A percentile compares a stretch with the other conserved stretches of the same genome.
Evolutionary conservation across 192 early-diverging fungal genomes (phyloP).

Genomic region (Linnemannia zychae): DNA sequence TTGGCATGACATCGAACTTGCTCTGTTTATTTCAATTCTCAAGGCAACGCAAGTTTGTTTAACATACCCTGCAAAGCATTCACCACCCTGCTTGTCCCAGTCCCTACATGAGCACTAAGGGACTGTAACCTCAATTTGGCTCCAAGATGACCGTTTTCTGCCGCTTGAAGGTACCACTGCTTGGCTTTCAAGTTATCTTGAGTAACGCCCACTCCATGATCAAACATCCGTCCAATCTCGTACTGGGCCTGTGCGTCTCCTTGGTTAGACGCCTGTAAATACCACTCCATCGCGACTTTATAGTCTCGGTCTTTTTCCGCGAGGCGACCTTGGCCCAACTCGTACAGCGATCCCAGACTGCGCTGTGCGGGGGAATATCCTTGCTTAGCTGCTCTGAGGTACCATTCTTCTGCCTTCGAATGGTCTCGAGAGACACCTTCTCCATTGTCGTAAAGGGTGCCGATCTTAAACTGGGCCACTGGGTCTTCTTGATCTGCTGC

Average conservation of each 20-base stretch:
- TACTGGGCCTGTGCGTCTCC: neutral
- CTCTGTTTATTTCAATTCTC: too few species aligned
- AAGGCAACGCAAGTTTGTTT: neutral
- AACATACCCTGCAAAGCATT: neutral
- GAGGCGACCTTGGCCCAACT: neutral
- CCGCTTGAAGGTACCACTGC: neutral
- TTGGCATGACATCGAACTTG: too few species aligned
- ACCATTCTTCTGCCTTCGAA: neutral
- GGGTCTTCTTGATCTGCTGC: neutral
- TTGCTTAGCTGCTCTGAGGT: neutral
- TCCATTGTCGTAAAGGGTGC: neutral
- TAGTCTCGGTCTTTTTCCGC: neutral
- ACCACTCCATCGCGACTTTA: neutral
- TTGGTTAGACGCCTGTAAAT: neutral
- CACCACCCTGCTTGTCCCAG: neutral
- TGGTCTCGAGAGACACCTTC: neutral
- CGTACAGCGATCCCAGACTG: neutral
- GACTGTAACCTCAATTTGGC: neutral
- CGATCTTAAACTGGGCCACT: neutral
- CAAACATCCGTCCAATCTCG: neutral
- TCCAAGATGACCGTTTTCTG: neutral
- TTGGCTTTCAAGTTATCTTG: neutral
- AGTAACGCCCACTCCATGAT: neutral
- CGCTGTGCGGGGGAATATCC: neutral
- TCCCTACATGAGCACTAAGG: too few species aligned